A percentile compares a stretch with the other conserved stretches of the same genome.
These are phyloP conservation scores for Neoascochyta sp. DNA, from an alignment of 2,329 filamentous ascomycete genomes.

Conservation along the genomic window DNA sequence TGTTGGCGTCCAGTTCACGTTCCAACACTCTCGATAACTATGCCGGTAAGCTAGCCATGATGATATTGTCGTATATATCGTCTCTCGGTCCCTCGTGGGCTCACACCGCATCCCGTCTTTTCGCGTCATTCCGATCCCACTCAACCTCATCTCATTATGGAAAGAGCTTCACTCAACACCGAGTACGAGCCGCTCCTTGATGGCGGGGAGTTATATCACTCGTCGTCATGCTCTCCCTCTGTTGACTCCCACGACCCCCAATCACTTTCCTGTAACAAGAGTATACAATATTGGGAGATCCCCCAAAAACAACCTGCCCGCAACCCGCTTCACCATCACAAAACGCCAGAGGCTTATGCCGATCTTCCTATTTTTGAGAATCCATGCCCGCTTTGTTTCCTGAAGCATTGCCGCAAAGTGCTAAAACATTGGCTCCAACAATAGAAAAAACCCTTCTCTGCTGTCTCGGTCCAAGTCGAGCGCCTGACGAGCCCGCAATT, in stretches of 20 bases:
- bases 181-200: constrained; percentile 11
- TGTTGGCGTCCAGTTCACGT: constrained; percentile 4
- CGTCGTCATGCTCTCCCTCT: too few relatives aligned
- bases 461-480: constrained; percentile 89
- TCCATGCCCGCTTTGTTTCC: constrained; percentile 26
- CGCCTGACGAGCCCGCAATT: constrained; percentile 84
- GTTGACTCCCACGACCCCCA: too few relatives aligned
- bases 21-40: constrained; percentile 11
- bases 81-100: constrained; percentile 1
- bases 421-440: constrained; percentile 22
- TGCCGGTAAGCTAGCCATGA: constrained; percentile 27
- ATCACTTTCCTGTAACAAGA: constrained; percentile 6
- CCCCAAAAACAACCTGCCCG: constrained; percentile 6
- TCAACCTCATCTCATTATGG: constrained; percentile 8
- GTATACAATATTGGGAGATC: constrained; percentile 1
- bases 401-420: constrained; percentile 20
- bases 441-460: constrained; percentile 74
- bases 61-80: constrained; percentile 7
- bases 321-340: constrained; percentile 24
- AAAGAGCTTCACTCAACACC: constrained; percentile 5
- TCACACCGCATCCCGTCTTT: not conserved
- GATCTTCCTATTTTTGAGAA: constrained; percentile 28
- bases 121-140: not conserved
- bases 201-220: constrained; percentile 4
- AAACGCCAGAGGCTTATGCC: constrained; percentile 17